Evolutionary conservation across 2,329 filamentous ascomycete genomes (phyloP).

Genomic region (Beauveria pseudobassiana): DNA sequence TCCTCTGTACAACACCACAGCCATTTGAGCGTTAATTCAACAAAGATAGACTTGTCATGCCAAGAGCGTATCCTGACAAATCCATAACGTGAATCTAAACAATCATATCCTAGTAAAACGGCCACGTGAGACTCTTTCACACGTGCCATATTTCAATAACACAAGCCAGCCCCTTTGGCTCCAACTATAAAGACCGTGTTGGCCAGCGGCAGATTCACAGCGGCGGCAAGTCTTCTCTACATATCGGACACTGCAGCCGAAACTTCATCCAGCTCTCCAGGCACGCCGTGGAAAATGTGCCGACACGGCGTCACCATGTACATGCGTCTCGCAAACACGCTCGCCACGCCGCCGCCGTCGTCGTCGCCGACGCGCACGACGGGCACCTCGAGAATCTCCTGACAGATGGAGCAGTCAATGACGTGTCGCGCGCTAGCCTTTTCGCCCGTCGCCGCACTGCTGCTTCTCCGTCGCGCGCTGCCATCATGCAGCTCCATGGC

Average conservation of each 20-base stretch:
- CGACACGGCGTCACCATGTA: slow-evolving; percentile 98
- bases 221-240: slow-evolving; percentile 80
- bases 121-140: neutral
- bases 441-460: slow-evolving; percentile 22
- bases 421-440: slow-evolving; percentile 30
- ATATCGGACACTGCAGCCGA: slow-evolving; percentile 88
- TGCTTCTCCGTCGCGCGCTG: neutral
- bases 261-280: slow-evolving; percentile 96
- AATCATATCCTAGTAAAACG: neutral
- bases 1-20: neutral
- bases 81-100: neutral
- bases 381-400: slow-evolving; percentile 83
- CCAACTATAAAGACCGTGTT: too few species aligned
- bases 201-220: slow-evolving; percentile 42
- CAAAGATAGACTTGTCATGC: neutral
- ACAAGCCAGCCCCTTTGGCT: neutral
- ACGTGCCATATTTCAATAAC: neutral
- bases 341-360: slow-evolving; percentile 48
- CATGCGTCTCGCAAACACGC: slow-evolving; percentile 67
- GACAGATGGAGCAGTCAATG: slow-evolving; percentile 93
- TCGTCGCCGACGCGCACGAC: slow-evolving; percentile 55
- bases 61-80: neutral
- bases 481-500: neutral
- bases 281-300: slow-evolving; percentile 89
- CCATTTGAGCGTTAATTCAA: neutral